Conservation (phyloP, 345 rosid species). For the Triadica sebifera region DNA sequence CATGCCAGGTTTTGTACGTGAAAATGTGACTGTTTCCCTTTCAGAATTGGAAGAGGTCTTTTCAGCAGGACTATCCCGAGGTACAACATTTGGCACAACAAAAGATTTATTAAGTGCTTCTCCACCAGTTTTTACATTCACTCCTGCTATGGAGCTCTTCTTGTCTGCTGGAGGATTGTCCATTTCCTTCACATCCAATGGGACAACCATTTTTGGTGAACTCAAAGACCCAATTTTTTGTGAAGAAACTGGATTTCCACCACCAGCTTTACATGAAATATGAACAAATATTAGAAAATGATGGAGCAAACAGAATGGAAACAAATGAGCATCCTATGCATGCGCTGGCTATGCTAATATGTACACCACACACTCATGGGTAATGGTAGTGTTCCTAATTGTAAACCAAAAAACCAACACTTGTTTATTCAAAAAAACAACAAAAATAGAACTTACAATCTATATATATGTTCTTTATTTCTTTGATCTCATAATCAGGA, state of each 20-base stretch:
- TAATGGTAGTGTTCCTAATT: background rate
- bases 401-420: background rate
- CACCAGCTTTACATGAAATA: slow-evolving; percentile 50
- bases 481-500: slow-evolving; percentile 70
- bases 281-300: slow-evolving; percentile 18
- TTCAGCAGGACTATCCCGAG: slow-evolving; percentile 40
- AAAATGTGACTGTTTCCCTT: slow-evolving; percentile 72
- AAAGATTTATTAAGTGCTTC: slow-evolving; percentile 47
- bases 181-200: slow-evolving; percentile 36
- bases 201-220: slow-evolving; percentile 39
- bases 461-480: slow-evolving; percentile 89
- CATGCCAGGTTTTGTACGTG: slow-evolving; percentile 92
- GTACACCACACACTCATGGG: background rate
- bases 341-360: background rate
- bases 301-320: background rate
- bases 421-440: background rate
- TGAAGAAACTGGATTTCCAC: slow-evolving; percentile 58
- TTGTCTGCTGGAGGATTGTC: slow-evolving; percentile 32
- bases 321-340: background rate
- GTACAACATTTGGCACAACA: slow-evolving; percentile 34
- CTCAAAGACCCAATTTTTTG: slow-evolving; percentile 41
- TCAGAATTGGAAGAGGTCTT: slow-evolving; percentile 48
- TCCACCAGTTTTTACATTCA: slow-evolving; percentile 40
- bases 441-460: slow-evolving; percentile 63
- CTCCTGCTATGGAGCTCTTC: slow-evolving; percentile 32